Conservation (phyloP, 352 stramenopile species). For the Halophytophthora polymorphica region DNA sequence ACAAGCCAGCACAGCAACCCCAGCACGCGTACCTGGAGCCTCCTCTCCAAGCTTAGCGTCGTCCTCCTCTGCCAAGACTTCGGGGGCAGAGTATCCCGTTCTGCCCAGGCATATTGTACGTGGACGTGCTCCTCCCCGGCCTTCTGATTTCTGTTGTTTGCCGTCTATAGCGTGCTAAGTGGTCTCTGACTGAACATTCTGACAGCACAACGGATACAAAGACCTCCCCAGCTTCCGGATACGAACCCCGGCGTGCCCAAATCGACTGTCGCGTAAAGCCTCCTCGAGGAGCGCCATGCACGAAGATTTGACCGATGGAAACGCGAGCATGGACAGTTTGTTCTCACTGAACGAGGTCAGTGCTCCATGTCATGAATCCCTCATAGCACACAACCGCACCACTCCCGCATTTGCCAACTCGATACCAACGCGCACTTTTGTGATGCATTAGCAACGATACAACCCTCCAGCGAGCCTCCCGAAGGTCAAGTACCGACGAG, state of each 20-base stretch:
- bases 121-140: neutral
- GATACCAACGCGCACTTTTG: slow-evolving; percentile 3
- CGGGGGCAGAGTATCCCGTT: slow-evolving; percentile 9
- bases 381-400: too few relatives aligned
- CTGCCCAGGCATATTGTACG: slow-evolving; percentile 27
- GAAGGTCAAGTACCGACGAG: slow-evolving; percentile 38
- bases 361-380: neutral
- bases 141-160: neutral
- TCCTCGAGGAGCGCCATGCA: slow-evolving; percentile 3
- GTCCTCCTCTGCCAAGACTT: neutral
- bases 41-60: neutral
- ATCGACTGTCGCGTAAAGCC: slow-evolving; percentile 25
- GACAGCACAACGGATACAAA: slow-evolving; percentile 26
- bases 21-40: neutral
- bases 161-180: neutral
- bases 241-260: slow-evolving; percentile 32
- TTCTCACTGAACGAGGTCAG: slow-evolving; percentile 33
- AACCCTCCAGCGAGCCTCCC: slow-evolving; percentile 9
- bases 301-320: slow-evolving; percentile 1
- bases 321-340: slow-evolving; percentile 10
- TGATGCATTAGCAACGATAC: slow-evolving; percentile 1
- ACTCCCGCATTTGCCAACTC: neutral
- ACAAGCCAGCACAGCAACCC: neutral
- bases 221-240: slow-evolving; percentile 29
- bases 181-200: neutral